Evolutionary conservation across 495 filamentous ascomycete genomes (phyloP), one percentile per base, ranked within the genome.

Genomic region (Aspergillus leporis): DNA sequence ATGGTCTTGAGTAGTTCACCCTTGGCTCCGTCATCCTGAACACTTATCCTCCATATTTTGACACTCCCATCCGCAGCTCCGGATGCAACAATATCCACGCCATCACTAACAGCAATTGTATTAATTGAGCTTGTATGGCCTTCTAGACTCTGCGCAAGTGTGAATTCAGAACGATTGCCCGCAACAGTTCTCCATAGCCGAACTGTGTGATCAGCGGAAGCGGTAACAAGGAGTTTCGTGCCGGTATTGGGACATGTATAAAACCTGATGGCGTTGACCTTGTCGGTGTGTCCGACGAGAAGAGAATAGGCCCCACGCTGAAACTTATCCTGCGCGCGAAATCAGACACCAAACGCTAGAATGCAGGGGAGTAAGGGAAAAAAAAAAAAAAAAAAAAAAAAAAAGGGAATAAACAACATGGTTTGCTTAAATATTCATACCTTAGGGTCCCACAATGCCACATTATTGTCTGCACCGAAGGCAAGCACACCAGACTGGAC

Each of bases 401-500:
- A 31, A 28, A 52, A 47, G 55, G 31, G 12, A 14, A 59, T 16
- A 45, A 30, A 10, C 30, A 19, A 36, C 14, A 23, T 3, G 14
- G 51, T 5, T 41, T 53, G 1, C 16, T 5, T 8, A 40, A 50
- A 4, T n/a, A 25, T 54, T 25, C 86, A 62, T 85, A 96, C 92
- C 69, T 83, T 68, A 48, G 94, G 91, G 65, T 87, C 78, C 94
- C 94, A 98, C 52, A 97, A 67, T 31, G 92, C 94, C 58, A 97
- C 80, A 75, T 93, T 94, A 58, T 84, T 84, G 74, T 92, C 91
- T 28, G 92, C 89, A 38, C 94, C 94, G 74, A 90, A 98, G 46
- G 93, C 95, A 38, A 98, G 80, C 54, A 93, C 73, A 13, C 88
- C 86, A 36, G 80, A 77, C 60, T 85, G 74, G 7, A 77, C 66